Base-by-base conservation (phyloP, 257 asterid species). In the Linaria vulgaris region DNA sequence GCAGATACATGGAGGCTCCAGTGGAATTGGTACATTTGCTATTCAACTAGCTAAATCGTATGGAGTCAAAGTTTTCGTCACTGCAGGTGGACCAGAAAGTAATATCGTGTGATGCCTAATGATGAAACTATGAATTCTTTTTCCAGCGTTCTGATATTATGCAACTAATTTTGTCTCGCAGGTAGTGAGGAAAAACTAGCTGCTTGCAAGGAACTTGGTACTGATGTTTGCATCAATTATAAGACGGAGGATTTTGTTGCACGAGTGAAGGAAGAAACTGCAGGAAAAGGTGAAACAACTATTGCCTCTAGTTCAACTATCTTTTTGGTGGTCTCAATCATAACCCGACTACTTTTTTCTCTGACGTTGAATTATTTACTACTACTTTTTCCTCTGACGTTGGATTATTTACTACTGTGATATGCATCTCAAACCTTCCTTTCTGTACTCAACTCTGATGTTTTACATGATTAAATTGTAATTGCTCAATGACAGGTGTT, bases 1-100 rank as follows among this genome's bases (percentile, higher is more conserved):
- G 67, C 85, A 94, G 99, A 78, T 94, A 69, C 99, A 94, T 61
- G 99, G 99, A 27, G 99, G 99, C 66, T 90, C 99, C 64, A 94
- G 99, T 73, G 99, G 99, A 61, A 90, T 90, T 21, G 99, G 99
- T 60, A 87, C 99, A 23, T 94, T 94, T 78, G 91, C 99, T 38
- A 94, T 89, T 76, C 99, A 94, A 72, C 71, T 94, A 51, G 99
- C 99, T 22, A 85, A 85, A 81, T 76, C 82, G 79, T 59, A 41
- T 1, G 96, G 97, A 21, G 68, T 75, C 77, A 90, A 72, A 76
- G 97, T 94, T 31, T 84, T 94, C 68, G 63, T 87, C 76, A 94
- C 96, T 49, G 99, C 99, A 94, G 99, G 99, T 92, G 44, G 44
- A 71, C 66, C 66, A 12, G 39, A 56, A 27, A 65, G 6, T 60